A percentile compares a stretch with the other conserved stretches of the same genome.
Conservation (phyloP, 1,139 yeast species). For the Zygosaccharomyces sapae region DNA sequence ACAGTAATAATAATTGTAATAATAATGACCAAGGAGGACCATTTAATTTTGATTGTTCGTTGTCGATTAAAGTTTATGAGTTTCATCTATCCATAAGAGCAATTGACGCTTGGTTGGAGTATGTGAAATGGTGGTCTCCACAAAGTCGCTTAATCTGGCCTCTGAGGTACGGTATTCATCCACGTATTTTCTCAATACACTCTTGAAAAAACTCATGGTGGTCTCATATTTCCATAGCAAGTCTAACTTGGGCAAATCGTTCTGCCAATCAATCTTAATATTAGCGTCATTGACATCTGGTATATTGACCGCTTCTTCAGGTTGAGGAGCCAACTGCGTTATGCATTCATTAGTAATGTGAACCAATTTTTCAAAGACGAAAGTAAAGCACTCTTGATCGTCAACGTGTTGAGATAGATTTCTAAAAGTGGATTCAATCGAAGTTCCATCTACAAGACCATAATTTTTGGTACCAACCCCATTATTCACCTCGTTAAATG, state of each 20-base stretch:
- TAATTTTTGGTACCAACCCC: constrained; percentile 23
- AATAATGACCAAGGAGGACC: too few species aligned
- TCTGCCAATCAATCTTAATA: constrained; percentile 19
- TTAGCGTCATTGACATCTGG: constrained; percentile 33
- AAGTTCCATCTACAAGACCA: constrained; percentile 38
- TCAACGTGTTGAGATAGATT: constrained; percentile 32
- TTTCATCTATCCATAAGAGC: constrained; percentile 37
- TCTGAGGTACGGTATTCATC: constrained; percentile 32
- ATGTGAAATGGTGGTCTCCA: constrained; percentile 25
- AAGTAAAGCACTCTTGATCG: constrained; percentile 33
- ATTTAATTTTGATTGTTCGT: background rate
- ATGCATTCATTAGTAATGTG: constrained; percentile 39
- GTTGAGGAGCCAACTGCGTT: constrained; percentile 28
- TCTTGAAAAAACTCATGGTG: constrained; percentile 37
- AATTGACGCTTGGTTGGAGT: constrained; percentile 32
- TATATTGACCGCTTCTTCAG: constrained; percentile 29
- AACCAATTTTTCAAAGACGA: constrained; percentile 40
- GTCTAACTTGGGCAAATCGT: constrained; percentile 30
- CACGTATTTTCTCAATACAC: constrained; percentile 40
- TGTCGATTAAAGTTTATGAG: constrained; percentile 26
- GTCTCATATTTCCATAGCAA: constrained; percentile 40
- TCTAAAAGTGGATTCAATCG: constrained; percentile 39
- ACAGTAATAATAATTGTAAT: too few species aligned
- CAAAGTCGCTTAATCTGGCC: constrained; percentile 26
- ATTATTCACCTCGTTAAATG: constrained; percentile 36